Evolutionary conservation across 306 rosid species (phyloP).

Genomic region (Senna siamea): DNA sequence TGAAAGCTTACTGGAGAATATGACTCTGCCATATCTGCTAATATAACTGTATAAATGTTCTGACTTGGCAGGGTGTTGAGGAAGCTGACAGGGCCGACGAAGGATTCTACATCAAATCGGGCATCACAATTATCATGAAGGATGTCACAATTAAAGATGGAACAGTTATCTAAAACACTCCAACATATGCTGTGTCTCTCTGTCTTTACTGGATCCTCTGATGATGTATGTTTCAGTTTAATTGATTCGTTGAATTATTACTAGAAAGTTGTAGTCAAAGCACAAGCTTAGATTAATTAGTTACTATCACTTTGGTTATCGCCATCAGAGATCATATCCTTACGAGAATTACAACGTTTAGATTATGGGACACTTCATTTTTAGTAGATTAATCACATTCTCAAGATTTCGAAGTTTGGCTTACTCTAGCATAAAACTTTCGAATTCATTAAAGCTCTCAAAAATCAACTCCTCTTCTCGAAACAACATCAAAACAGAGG

Average conservation of each 20-base stretch:
- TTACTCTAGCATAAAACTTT: no score
- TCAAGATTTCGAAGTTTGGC: no score
- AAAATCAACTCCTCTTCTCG: no score
- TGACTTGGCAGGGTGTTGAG: constrained; percentile 67
- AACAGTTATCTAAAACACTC: constrained; percentile 58
- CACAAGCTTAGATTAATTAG: background rate
- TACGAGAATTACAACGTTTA: no score
- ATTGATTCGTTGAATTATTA: constrained; percentile 14
- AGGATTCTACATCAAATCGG: constrained; percentile 80
- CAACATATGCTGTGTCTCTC: no score
- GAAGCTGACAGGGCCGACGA: constrained; percentile 80
- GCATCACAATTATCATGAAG: constrained; percentile 72
- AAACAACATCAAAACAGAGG: no score
- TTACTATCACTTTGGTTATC: background rate
- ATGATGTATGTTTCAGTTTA: constrained; percentile 20
- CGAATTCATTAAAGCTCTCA: no score
- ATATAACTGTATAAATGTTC: constrained; percentile 10
- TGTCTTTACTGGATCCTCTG: background rate
- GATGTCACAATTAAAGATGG: constrained; percentile 85
- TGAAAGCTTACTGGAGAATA: background rate
- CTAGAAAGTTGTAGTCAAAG: no score
- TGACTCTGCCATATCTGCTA: background rate
- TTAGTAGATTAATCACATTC: no score
- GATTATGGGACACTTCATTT: no score
- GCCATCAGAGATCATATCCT: background rate